Evolutionary conservation across 2,329 filamentous ascomycete genomes (phyloP).

Genomic region (Davidsoniella neocaledoniae): DNA sequence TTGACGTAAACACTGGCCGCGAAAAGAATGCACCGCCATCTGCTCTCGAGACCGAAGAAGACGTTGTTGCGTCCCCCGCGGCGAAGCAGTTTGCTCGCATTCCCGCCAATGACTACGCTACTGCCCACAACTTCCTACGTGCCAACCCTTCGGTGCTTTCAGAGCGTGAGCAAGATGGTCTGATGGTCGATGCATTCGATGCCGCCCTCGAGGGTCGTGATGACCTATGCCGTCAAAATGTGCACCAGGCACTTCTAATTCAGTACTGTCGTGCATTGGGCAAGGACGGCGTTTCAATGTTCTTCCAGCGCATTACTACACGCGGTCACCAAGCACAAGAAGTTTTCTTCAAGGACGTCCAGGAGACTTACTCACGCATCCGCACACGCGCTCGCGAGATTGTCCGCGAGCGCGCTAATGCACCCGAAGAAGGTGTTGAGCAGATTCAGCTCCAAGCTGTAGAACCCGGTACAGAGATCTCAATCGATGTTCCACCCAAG

Average conservation of each 20-base stretch:
- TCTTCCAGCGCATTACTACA: conserved; percentile 92
- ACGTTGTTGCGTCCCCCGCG: conserved; percentile 57
- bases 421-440: conserved; percentile 51
- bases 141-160: conserved; percentile 60
- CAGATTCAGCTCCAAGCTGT: conserved; percentile 97
- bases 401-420: conserved; percentile 33
- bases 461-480: conserved; percentile 80
- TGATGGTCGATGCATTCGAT: conserved; percentile 85
- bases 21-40: conserved; percentile 10
- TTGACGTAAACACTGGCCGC: conserved; percentile 16
- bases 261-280: conserved; percentile 91
- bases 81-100: conserved; percentile 75
- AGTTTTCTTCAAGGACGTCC: conserved; percentile 84
- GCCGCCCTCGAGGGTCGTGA: conserved; percentile 60
- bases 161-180: conserved; percentile 77
- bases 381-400: conserved; percentile 61
- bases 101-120: conserved; percentile 53
- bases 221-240: conserved; percentile 66
- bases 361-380: conserved; percentile 72
- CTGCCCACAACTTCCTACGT: conserved; percentile 61
- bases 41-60: conserved; percentile 42
- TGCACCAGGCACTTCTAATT: conserved; percentile 80
- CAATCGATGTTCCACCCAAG: conserved; percentile 62
- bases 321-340: conserved; percentile 78
- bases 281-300: conserved; percentile 71